These are phyloP conservation scores for Citrus cavaleriei DNA, from an alignment of 345 rosid species.

Conservation along the genomic window DNA sequence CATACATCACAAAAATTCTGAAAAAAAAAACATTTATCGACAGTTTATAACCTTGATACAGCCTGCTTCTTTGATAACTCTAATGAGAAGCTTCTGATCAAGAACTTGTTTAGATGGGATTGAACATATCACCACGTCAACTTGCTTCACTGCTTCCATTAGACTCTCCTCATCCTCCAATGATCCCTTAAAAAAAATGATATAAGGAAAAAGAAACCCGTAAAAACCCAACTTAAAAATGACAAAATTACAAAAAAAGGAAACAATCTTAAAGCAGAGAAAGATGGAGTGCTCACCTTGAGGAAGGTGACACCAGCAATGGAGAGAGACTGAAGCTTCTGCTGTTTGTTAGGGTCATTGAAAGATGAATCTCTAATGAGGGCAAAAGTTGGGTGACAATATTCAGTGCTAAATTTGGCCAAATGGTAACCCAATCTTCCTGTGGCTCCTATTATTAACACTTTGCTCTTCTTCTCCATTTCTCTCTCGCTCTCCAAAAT, in stretches of 20 bases:
- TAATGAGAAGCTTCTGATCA: constrained; percentile 62
- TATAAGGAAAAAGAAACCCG: neutral
- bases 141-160: constrained; percentile 60
- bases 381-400: constrained; percentile 54
- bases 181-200: constrained; percentile 48
- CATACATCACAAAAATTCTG: neutral
- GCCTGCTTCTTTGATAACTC: constrained; percentile 51
- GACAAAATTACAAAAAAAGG: neutral
- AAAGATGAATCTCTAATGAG: constrained; percentile 50
- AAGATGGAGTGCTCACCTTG: constrained; percentile 34
- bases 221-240: neutral
- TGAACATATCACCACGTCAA: constrained; percentile 75
- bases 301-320: constrained; percentile 48
- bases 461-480: constrained; percentile 49
- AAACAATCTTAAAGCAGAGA: neutral
- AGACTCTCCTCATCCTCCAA: constrained; percentile 62
- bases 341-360: constrained; percentile 42
- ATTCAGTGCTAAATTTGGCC: constrained; percentile 26
- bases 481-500: neutral
- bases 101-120: constrained; percentile 63
- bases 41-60: constrained; percentile 40
- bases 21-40: neutral
- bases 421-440: constrained; percentile 49
- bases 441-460: constrained; percentile 68
- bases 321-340: constrained; percentile 45